phyloP scores from a whole-genome alignment of 23 red algal genomes.

The Rhodosorus marinus region DNA sequence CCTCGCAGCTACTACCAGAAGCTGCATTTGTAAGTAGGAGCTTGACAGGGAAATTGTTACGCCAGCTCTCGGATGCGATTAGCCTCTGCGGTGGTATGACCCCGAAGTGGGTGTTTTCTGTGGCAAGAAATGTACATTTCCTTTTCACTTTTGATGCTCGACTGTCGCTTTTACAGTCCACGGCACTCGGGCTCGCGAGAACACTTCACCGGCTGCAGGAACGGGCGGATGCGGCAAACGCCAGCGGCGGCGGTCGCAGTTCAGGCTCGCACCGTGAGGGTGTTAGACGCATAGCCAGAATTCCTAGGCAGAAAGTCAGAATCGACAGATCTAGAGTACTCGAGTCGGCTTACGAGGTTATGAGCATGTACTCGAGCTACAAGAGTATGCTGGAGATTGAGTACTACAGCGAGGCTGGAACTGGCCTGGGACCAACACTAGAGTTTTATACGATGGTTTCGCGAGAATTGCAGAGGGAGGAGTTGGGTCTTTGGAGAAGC shows the following conservation, averaged over 20 bases:
- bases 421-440: slow-evolving; percentile 86
- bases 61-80: slow-evolving; percentile 76
- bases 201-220: slow-evolving; percentile 61
- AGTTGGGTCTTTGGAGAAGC: slow-evolving; percentile 58
- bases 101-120: slow-evolving; percentile 39
- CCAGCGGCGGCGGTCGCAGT: slow-evolving; percentile 4
- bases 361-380: slow-evolving; percentile 69
- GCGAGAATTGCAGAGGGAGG: slow-evolving; percentile 65
- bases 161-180: slow-evolving; percentile 49
- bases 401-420: slow-evolving; percentile 88
- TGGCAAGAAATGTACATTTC: slow-evolving; percentile 46
- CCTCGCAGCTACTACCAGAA: no score
- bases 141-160: slow-evolving; percentile 67
- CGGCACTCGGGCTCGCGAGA: slow-evolving; percentile 59
- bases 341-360: slow-evolving; percentile 60
- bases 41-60: slow-evolving; percentile 49
- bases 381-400: slow-evolving; percentile 76
- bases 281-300: slow-evolving; percentile 54
- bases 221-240: slow-evolving; percentile 22
- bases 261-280: slow-evolving; percentile 7
- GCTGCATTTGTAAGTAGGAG: slow-evolving; percentile 66
- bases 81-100: slow-evolving; percentile 46
- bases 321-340: slow-evolving; percentile 59
- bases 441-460: slow-evolving; percentile 94
- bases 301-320: slow-evolving; percentile 86